Conservation (phyloP, 202 grass and related monocot genomes). For the Dendrocalamus latiflorus region DNA sequence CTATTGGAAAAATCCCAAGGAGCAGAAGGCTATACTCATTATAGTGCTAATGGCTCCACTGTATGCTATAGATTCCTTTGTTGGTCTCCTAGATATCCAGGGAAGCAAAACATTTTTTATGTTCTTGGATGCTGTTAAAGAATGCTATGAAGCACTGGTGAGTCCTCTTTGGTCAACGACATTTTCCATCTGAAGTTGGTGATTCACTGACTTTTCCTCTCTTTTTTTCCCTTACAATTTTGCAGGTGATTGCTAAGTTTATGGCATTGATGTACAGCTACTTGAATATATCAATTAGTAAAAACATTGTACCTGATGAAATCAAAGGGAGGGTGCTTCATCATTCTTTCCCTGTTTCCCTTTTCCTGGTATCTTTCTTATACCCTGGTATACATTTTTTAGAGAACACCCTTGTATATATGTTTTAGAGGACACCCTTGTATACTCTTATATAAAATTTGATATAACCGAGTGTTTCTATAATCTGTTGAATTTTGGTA, state of each 20-base stretch:
- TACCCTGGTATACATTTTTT: not conserved
- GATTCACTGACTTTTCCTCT: no score
- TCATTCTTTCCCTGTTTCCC: conserved; percentile 90
- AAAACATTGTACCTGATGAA: conserved; percentile 93
- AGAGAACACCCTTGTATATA: no score
- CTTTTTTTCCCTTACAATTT: no score
- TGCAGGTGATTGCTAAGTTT: conserved; percentile 96
- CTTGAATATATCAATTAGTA: conserved; percentile 96
- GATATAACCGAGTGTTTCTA: not conserved
- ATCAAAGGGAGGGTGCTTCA: conserved; percentile 96
- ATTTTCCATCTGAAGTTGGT: conserved; percentile 12
- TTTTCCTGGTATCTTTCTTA: conserved; percentile 74
- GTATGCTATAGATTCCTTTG: conserved; percentile 85
- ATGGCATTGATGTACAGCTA: conserved; percentile 99
- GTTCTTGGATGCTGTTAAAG: conserved; percentile 88
- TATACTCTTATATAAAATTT: not conserved
- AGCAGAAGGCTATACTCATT: conserved; percentile 94
- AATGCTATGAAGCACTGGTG: conserved; percentile 98
- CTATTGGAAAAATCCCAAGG: conserved; percentile 98
- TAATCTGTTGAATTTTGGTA: not conserved
- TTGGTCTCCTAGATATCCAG: conserved; percentile 87
- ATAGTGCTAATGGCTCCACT: conserved; percentile 89
- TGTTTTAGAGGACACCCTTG: not conserved
- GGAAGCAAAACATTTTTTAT: conserved; percentile 89
- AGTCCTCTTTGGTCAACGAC: conserved; percentile 21